phyloP scores from a whole-genome alignment of 352 stramenopile genomes.

The Globisporangium cederbergense region DNA sequence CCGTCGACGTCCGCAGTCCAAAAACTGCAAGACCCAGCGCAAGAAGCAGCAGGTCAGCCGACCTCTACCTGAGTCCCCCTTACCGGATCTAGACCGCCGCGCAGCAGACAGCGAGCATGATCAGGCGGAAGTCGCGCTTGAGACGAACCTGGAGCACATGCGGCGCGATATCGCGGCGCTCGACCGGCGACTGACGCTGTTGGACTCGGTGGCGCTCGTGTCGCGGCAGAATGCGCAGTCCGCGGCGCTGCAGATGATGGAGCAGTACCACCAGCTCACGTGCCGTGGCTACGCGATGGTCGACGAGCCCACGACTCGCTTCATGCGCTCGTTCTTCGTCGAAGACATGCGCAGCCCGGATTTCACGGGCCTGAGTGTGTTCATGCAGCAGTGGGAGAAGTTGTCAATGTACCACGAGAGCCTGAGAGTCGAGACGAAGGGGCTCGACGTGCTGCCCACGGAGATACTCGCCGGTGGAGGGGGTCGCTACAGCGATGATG shows the following conservation, averaged over 20 bases:
- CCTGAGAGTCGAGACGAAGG: constrained; percentile 20
- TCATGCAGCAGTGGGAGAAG: constrained; percentile 46
- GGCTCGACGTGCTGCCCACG: constrained; percentile 20
- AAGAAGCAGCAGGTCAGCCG: constrained; percentile 13
- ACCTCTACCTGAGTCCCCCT: not conserved
- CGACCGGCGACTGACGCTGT: constrained; percentile 20
- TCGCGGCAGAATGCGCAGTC: constrained; percentile 26
- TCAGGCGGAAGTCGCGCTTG: not conserved
- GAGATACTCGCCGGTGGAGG: constrained; percentile 11
- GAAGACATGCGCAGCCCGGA: constrained; percentile 33
- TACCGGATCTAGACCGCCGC: not conserved
- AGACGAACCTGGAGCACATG: constrained; percentile 16
- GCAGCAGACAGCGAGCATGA: not conserved
- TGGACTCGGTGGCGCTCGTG: constrained; percentile 25
- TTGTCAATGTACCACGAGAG: constrained; percentile 30
- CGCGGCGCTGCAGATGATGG: constrained; percentile 26
- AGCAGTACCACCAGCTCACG: constrained; percentile 35
- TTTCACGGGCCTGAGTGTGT: constrained; percentile 26
- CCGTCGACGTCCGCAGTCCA: constrained; percentile 7
- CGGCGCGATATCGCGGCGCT: constrained; percentile 17
- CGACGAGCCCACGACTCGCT: constrained; percentile 15
- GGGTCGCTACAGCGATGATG: constrained; percentile 19
- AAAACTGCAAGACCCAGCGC: constrained; percentile 22
- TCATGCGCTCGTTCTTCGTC: constrained; percentile 23
- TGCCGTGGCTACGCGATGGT: constrained; percentile 17